Evolutionary conservation across 1,284 basidiomycete genomes (phyloP).

Genomic region (Caloboletus firmus): DNA sequence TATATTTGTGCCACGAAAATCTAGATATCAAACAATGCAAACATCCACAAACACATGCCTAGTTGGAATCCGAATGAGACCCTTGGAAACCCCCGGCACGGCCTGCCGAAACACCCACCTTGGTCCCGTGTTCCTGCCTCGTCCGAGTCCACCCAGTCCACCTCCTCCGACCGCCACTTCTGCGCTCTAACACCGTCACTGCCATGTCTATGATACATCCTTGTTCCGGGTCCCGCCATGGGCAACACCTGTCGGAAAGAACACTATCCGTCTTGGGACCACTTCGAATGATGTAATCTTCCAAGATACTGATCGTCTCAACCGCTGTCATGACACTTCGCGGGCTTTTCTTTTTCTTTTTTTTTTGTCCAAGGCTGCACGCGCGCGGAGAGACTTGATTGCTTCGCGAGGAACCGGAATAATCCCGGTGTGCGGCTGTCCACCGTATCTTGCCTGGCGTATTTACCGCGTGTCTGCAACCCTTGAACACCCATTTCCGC

Average conservation of each 20-base stretch:
- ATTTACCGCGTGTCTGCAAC: conserved; percentile 12
- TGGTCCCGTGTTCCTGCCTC: conserved; percentile 18
- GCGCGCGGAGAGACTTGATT: neutral
- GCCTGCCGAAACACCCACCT: conserved; percentile 13
- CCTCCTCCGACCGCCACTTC: neutral
- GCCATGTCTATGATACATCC: neutral
- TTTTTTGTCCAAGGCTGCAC: too few species aligned
- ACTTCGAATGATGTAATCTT: neutral
- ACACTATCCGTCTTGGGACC: neutral
- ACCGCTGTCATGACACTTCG: neutral
- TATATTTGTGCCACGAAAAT: conserved; percentile 35
- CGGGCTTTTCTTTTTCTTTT: neutral
- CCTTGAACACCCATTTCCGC: neutral
- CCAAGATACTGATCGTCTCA: neutral
- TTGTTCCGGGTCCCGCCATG: neutral
- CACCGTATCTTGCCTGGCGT: conserved; percentile 3
- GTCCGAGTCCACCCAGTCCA: neutral
- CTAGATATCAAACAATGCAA: conserved; percentile 30
- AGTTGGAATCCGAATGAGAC: conserved; percentile 29
- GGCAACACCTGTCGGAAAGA: neutral
- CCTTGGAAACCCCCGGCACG: conserved; percentile 26
- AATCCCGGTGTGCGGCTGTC: neutral
- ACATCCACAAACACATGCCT: conserved; percentile 28
- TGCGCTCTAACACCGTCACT: conserved; percentile 24
- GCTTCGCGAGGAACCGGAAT: neutral